Percentiles rank a stretch among this genome's conserved stretches.
These are phyloP conservation scores for Solanum sejunctum DNA, from an alignment of 257 asterid species.

Conservation along the genomic window DNA sequence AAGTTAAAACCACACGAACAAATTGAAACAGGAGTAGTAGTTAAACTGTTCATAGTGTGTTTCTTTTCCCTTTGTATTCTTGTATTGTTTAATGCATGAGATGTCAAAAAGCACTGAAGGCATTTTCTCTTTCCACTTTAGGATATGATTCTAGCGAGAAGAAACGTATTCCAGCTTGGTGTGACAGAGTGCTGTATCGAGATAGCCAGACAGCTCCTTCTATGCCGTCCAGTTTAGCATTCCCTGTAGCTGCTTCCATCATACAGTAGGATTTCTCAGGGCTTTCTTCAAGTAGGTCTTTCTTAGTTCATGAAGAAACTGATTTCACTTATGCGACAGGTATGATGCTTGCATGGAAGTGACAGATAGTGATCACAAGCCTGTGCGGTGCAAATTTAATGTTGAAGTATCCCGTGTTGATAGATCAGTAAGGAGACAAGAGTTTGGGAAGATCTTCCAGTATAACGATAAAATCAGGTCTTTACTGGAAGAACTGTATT, in stretches of 20 bases:
- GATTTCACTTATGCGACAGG: constrained; percentile 19
- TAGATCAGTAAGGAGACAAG: constrained; percentile 71
- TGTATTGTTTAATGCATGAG: not conserved
- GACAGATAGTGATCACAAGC: constrained; percentile 92
- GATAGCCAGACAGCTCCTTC: constrained; percentile 52
- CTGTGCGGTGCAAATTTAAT: constrained; percentile 76
- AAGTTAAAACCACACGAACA: not conserved
- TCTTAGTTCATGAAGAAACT: not conserved
- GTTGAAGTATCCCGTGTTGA: constrained; percentile 70
- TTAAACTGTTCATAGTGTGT: not conserved
- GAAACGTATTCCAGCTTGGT: constrained; percentile 98
- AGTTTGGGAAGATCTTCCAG: constrained; percentile 51
- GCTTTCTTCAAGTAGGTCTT: not conserved
- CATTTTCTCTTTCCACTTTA: constrained; percentile 4
- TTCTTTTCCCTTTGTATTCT: not conserved
- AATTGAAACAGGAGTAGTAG: not conserved
- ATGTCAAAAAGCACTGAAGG: not conserved
- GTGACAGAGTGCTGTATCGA: constrained; percentile 78
- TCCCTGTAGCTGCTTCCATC: constrained; percentile 81
- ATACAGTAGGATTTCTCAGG: constrained; percentile 40
- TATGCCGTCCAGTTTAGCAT: constrained; percentile 61
- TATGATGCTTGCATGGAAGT: constrained; percentile 95
- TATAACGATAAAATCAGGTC: constrained; percentile 30
- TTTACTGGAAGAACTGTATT: constrained; percentile 37
- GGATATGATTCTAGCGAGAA: constrained; percentile 99